Evolutionary conservation across 129 eudicot species (phyloP), one percentile per base, ranked within the genome.

Genomic region (Smallanthus sonchifolius): DNA sequence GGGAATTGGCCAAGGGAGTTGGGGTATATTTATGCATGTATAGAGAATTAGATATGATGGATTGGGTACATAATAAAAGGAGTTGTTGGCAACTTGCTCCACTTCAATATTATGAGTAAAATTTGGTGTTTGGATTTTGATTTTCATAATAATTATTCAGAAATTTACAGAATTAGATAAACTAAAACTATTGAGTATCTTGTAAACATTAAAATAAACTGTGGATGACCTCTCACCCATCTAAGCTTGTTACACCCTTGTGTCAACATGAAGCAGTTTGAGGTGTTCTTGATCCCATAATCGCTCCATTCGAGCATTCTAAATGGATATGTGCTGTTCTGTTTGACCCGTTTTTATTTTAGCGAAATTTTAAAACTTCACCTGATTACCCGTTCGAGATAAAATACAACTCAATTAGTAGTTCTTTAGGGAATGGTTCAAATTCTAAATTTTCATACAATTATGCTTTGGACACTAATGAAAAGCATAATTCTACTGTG

Each of bases 71-170:
- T 65, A 70, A 57, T 19, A 14, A 54, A 19, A 3, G 87, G 87
- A 83, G 87, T 86, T 86, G 90, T 82, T 83, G 78, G 65, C 61
- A 82, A 86, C 91, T 86, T 80, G 86, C 84, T 86, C 87, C 91
- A 86, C 83, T 78, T 80, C 77, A 39, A 48, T 65, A 39, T 8
- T 37, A 13, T 61, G 43, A 61, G 67, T 10, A 13, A 30, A 59
- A 28, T 59, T 59, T 59, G 17, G 65, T 10, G 65, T 57, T 57
- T 59, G 38, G 16, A 4, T 28, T 1, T 59, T 10, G 16, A 28
- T 59, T 30, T 10, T 30, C 38, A 30, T 59, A 32, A 59, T 59
- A 59, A 10, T 57, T 19, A 10, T 57, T 24, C 6, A 5, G 13
- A 24, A 19, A 20, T 20, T 9, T 55, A 8, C 6, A 7, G 59